A percentile compares a stretch with the other conserved stretches of the same genome.
Evolutionary conservation across 108 stramenopile species (phyloP).

Genomic region (Cyclotella cryptica): DNA sequence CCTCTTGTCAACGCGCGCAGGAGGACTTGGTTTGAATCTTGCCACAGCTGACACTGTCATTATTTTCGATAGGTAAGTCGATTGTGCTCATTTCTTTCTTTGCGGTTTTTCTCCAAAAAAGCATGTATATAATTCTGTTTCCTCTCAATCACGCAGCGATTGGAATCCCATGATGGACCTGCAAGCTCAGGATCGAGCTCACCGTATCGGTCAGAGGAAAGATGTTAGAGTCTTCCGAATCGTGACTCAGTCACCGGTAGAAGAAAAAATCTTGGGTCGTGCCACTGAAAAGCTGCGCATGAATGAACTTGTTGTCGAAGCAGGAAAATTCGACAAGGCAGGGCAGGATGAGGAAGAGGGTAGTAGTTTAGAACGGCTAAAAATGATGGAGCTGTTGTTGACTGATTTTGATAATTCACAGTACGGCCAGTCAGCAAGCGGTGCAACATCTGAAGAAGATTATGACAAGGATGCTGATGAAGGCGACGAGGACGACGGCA

Average conservation of each 20-base stretch:
- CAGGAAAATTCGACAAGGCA: conserved; percentile 93
- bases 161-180: conserved; percentile 99
- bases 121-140: neutral
- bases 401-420: conserved; percentile 80
- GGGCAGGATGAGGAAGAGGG: conserved; percentile 74
- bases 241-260: conserved; percentile 91
- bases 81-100: neutral
- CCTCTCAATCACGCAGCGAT: conserved; percentile 59
- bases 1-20: conserved; percentile 95
- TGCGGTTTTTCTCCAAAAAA: neutral
- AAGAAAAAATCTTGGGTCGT: conserved; percentile 92
- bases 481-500: conserved; percentile 65
- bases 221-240: conserved; percentile 94
- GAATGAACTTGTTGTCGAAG: conserved; percentile 93
- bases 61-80: conserved; percentile 80
- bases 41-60: conserved; percentile 96
- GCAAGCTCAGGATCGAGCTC: conserved; percentile 97
- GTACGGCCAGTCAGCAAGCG: conserved; percentile 43
- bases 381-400: conserved; percentile 87
- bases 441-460: conserved; percentile 61
- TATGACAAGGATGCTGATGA: conserved; percentile 68
- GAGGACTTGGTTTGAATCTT: conserved; percentile 85
- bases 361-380: conserved; percentile 81
- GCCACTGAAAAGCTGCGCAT: conserved; percentile 94
- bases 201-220: conserved; percentile 95